Evolutionary conservation across 2,329 filamentous ascomycete species (phyloP).

Genomic region (Tolypocladium endophyticum): DNA sequence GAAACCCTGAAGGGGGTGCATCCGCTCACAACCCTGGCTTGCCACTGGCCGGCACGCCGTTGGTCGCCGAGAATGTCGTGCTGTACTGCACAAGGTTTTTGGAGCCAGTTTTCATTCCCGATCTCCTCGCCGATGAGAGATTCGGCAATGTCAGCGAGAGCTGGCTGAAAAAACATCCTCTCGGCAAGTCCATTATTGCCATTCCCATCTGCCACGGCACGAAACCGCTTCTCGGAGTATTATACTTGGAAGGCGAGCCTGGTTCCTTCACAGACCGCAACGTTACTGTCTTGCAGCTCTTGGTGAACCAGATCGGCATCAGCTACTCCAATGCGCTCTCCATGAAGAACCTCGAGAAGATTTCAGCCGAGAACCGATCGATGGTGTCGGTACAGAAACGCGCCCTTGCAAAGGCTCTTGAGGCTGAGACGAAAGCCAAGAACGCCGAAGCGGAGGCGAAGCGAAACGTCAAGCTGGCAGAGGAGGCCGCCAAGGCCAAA

Average conservation of each 20-base stretch:
- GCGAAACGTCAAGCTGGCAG: constrained; percentile 69
- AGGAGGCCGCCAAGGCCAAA: constrained; percentile 75
- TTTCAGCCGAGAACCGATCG: constrained; percentile 65
- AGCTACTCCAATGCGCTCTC: constrained; percentile 59
- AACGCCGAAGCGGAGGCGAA: constrained; percentile 66
- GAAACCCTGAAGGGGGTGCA: constrained; percentile 59
- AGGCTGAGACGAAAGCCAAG: constrained; percentile 68
- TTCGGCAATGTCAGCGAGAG: constrained; percentile 64
- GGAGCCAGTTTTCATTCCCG: constrained; percentile 63
- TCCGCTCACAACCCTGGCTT: constrained; percentile 56
- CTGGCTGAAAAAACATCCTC: constrained; percentile 58
- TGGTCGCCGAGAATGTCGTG: constrained; percentile 68
- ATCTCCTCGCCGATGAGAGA: constrained; percentile 64
- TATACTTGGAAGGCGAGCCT: constrained; percentile 66
- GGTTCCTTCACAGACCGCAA: constrained; percentile 70
- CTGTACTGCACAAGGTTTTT: constrained; percentile 68
- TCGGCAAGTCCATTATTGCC: constrained; percentile 67
- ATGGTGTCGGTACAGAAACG: constrained; percentile 72
- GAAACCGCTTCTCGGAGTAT: constrained; percentile 58
- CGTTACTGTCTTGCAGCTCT: constrained; percentile 53
- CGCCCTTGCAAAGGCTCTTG: constrained; percentile 59
- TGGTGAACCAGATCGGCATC: constrained; percentile 70
- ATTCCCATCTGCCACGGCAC: constrained; percentile 67
- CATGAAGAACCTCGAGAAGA: constrained; percentile 63
- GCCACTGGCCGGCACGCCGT: constrained; percentile 51